Evolutionary conservation across 306 rosid species (phyloP).

Genomic region (Rosa lucieae): DNA sequence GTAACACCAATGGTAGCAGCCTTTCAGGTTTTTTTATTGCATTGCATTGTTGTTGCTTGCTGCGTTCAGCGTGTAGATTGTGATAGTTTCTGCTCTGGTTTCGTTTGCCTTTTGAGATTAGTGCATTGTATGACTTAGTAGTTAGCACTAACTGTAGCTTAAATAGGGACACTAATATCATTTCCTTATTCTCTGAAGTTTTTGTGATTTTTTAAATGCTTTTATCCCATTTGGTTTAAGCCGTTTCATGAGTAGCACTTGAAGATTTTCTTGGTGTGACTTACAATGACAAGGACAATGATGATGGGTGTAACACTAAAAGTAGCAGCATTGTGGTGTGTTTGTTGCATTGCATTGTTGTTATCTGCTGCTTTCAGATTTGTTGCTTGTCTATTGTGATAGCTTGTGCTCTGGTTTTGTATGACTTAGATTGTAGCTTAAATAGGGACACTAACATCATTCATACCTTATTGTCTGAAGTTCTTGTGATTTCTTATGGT

Average conservation of each 20-base stretch:
- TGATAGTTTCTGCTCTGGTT: background rate
- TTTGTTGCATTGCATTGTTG: background rate
- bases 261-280: conserved; percentile 1
- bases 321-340: background rate
- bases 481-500: background rate
- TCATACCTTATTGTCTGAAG: background rate
- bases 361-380: background rate
- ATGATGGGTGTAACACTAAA: background rate
- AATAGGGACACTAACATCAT: background rate
- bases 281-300: background rate
- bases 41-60: background rate
- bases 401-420: background rate
- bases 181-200: background rate
- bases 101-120: background rate
- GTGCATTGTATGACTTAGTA: background rate
- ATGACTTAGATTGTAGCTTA: background rate
- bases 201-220: background rate
- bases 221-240: background rate
- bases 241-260: background rate
- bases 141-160: background rate
- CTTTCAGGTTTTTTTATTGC: background rate
- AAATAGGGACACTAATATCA: background rate
- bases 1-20: background rate
- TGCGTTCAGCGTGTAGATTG: background rate
- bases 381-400: background rate